These are phyloP conservation scores for Ulota crispa DNA, from an alignment of 225 moss, liverwort and hornwort species.

Conservation along the genomic window DNA sequence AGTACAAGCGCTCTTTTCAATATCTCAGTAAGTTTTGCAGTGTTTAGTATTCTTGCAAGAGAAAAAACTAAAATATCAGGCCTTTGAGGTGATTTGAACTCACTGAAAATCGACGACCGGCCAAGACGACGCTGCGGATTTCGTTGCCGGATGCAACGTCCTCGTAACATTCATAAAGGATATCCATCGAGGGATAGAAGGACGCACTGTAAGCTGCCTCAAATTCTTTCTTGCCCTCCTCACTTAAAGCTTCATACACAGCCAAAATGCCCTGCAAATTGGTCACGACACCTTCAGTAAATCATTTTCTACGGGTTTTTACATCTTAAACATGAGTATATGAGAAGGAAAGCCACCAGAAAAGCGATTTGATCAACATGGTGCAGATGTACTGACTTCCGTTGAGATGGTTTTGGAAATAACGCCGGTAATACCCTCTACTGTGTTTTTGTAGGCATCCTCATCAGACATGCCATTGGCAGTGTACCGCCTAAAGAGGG, in stretches of 20 bases:
- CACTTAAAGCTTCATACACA: constrained; percentile 77
- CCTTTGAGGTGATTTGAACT: constrained; percentile 20
- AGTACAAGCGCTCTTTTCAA: not conserved
- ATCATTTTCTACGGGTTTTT: not conserved
- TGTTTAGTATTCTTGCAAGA: not conserved
- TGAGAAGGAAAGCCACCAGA: not conserved
- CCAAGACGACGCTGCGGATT: constrained; percentile 89
- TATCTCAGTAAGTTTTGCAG: not conserved
- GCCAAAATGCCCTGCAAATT: constrained; percentile 80
- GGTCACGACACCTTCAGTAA: not conserved
- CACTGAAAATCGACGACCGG: constrained; percentile 93
- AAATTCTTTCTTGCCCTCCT: constrained; percentile 93
- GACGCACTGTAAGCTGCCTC: constrained; percentile 98
- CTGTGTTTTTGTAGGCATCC: constrained; percentile 91
- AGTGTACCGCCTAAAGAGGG: constrained; percentile 84
- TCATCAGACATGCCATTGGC: constrained; percentile 89
- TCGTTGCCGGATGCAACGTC: constrained; percentile 96
- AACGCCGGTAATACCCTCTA: constrained; percentile 89
- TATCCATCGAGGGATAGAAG: constrained; percentile 92
- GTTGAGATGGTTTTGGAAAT: constrained; percentile 88
- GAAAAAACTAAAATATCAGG: not conserved
- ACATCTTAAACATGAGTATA: not conserved
- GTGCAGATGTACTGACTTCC: constrained; percentile 51
- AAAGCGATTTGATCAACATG: not conserved
- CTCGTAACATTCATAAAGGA: constrained; percentile 96